Evolutionary conservation across 116 monocot species (phyloP), one percentile per base, ranked within the genome.

Genomic region (Cymodocea nodosa): DNA sequence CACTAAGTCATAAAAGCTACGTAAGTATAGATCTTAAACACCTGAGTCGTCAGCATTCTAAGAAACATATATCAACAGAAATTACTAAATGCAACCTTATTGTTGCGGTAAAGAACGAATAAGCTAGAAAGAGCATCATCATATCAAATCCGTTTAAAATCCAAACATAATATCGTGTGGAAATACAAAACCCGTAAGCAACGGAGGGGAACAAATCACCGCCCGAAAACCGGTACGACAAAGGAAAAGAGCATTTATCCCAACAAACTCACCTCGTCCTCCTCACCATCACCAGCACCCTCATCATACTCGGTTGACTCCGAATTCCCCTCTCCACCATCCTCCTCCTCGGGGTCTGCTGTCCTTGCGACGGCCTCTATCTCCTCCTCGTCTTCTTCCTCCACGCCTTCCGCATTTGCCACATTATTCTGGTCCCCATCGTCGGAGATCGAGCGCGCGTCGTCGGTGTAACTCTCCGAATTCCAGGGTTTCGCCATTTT

Each of bases 301-400:
- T 60, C 79, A 60, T 87, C 87, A 64, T 90, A 90, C 68, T 90
- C 90, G 9, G 89, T 83, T 17, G 80, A 80, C 80, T 84, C 71
- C 0, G 56, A 60, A 37, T 68, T 37, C 5, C 37, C 77, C 4
- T 70, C 83, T 5, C 25, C 82, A 12, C 16, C 78, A 10, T 72
- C 84, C 15, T 84, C 88, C 14, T 76, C 87, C 30, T 72, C 87
- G 40, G 83, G 71, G 35, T 69, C 63, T 5, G 71, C 79, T 12
- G 74, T 55, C 69, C 79, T 69, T 18, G 81, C 78, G 23, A 84
- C 87, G 35, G 74, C 84, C 74, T 87, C 84, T 62, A 84, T 71
- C 69, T 90, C 87, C 62, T 87, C 93, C 62, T 85, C 90, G 60
- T 92, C 92, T 61, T 86, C 94, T 39, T 82, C 83, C 35, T 77